phyloP scores from a whole-genome alignment of 78 protist genomes.

The Emiliania huxleyi region DNA sequence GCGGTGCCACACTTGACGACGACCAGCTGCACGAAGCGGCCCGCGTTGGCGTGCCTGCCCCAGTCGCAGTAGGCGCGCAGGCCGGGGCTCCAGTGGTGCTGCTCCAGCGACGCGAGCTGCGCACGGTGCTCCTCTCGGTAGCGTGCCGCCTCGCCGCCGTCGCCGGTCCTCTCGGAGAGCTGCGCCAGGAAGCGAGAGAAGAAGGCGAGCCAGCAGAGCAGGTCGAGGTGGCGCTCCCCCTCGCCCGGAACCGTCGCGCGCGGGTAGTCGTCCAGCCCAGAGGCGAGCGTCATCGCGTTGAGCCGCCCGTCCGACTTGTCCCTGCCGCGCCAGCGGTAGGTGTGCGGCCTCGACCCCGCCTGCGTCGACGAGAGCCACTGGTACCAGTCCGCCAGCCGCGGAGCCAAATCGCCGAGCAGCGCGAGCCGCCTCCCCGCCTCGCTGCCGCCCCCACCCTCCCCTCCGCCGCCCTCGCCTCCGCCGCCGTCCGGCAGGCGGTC shows the following conservation, averaged over 20 bases:
- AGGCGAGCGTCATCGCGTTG: slow-evolving; percentile 64
- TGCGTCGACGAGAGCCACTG: slow-evolving; percentile 57
- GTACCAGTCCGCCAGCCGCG: not conserved
- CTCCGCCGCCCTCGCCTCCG: no score
- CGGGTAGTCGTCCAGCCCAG: slow-evolving; percentile 90
- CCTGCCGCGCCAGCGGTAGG: slow-evolving; percentile 82
- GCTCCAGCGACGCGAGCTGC: not conserved
- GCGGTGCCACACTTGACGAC: not conserved
- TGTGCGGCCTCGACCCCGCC: slow-evolving; percentile 6
- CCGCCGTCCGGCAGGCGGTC: not conserved
- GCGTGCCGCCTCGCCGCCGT: not conserved
- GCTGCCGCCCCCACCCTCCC: no score
- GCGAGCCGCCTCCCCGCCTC: no score
- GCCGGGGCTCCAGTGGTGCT: slow-evolving; percentile 15
- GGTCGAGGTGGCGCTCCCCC: slow-evolving; percentile 80
- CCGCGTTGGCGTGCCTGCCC: not conserved
- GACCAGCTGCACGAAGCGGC: not conserved
- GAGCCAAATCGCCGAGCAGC: no score
- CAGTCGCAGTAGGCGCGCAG: not conserved
- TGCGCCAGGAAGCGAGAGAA: not conserved
- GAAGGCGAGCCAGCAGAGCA: slow-evolving; percentile 76
- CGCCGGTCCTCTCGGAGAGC: not conserved
- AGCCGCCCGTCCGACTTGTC: not conserved
- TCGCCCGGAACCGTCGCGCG: slow-evolving; percentile 33
- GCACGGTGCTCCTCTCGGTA: not conserved